Evolutionary conservation across 331 rosid genomes (phyloP).

Genomic region (Rhamnella rubrinervis): DNA sequence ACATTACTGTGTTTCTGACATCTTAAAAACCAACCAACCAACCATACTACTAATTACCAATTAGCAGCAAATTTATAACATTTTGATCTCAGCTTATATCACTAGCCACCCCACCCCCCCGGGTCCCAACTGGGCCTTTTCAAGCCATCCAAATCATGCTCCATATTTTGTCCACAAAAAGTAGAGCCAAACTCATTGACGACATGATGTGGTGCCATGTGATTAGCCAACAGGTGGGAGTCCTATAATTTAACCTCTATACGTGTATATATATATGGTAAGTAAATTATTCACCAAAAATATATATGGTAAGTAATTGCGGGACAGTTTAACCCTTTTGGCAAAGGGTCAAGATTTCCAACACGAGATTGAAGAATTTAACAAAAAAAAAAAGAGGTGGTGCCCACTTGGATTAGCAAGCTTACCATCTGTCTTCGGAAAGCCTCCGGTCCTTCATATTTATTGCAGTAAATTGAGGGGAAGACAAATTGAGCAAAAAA

Average conservation of each 20-base stretch:
- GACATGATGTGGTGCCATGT: conserved; percentile 25
- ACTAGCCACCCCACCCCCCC: neutral
- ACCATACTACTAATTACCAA: neutral
- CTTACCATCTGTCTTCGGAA: neutral
- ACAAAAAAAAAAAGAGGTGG: neutral
- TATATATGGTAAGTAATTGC: neutral
- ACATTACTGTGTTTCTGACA: neutral
- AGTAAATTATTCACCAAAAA: too few relatives aligned
- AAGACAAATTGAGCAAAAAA: neutral
- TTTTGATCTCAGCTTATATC: neutral
- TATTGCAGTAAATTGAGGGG: conserved; percentile 20
- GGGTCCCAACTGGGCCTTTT: neutral
- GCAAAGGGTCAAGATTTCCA: conserved; percentile 1
- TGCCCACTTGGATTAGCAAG: conserved; percentile 8
- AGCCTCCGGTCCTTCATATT: neutral
- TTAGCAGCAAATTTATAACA: neutral
- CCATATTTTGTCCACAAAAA: conserved; percentile 13
- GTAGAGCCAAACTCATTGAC: conserved; percentile 9
- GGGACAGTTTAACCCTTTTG: neutral
- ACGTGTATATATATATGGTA: too few relatives aligned
- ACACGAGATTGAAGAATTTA: too few relatives aligned
- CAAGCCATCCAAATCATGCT: conserved; percentile 2
- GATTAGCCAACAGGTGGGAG: conserved; percentile 10
- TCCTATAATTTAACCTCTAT: too few relatives aligned
- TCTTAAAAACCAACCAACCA: neutral